Evolutionary conservation across 495 filamentous ascomycete genomes (phyloP).

Genomic region (Aspergillus conjunctus): DNA sequence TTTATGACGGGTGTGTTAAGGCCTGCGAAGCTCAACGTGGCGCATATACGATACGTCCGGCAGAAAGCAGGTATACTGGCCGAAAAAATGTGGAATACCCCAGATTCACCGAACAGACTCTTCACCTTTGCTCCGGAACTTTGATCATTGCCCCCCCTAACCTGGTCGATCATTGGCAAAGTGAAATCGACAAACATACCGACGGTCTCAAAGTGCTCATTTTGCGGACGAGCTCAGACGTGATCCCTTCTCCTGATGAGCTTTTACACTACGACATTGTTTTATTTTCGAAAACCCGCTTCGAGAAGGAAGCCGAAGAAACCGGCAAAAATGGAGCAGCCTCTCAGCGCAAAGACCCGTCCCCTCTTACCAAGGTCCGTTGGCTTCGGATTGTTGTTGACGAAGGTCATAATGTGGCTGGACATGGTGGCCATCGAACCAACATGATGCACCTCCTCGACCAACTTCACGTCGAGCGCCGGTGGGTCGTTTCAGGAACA

Average conservation of each 20-base stretch:
- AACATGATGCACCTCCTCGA: slow-evolving; percentile 69
- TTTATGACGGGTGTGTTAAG: slow-evolving; percentile 52
- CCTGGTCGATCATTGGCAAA: slow-evolving; percentile 58
- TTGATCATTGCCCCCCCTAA: slow-evolving; percentile 57
- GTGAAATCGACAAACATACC: slow-evolving; percentile 68
- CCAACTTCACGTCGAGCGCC: slow-evolving; percentile 67
- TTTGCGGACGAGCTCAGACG: slow-evolving; percentile 50
- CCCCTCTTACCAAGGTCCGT: slow-evolving; percentile 69
- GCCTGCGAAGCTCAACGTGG: slow-evolving; percentile 57
- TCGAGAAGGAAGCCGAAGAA: slow-evolving; percentile 61
- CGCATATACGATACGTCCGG: slow-evolving; percentile 55
- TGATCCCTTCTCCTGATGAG: slow-evolving; percentile 59
- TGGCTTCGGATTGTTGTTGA: slow-evolving; percentile 89
- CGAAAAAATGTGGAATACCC: slow-evolving; percentile 45
- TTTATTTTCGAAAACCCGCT: slow-evolving; percentile 72
- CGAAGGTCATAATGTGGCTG: slow-evolving; percentile 82
- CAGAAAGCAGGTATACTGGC: slow-evolving; percentile 46
- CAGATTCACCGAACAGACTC: slow-evolving; percentile 43
- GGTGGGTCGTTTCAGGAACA: slow-evolving; percentile 92
- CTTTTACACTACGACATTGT: slow-evolving; percentile 76
- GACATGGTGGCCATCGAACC: slow-evolving; percentile 57
- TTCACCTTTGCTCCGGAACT: slow-evolving; percentile 68
- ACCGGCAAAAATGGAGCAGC: slow-evolving; percentile 37
- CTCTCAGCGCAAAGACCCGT: slow-evolving; percentile 38
- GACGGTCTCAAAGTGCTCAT: slow-evolving; percentile 64